These are phyloP conservation scores for Luffa acutangula DNA, from an alignment of 306 rosid genomes.

Conservation along the genomic window DNA sequence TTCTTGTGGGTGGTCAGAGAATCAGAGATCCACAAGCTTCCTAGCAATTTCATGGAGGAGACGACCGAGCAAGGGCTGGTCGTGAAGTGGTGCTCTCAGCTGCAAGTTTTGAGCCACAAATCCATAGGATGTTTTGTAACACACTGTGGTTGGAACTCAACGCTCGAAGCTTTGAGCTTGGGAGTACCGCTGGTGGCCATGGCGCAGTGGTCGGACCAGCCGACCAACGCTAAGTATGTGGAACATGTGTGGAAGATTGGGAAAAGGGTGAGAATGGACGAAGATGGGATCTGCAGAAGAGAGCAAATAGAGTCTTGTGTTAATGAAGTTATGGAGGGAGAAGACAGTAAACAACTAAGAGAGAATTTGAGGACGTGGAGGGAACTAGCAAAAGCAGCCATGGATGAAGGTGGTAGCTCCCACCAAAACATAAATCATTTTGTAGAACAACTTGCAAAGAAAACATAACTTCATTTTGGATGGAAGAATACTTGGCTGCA, in stretches of 20 bases:
- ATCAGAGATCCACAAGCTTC: not conserved
- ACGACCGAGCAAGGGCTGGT: not conserved
- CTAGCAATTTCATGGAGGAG: not conserved
- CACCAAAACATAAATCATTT: not conserved
- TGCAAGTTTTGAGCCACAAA: conserved; percentile 15
- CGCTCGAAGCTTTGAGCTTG: conserved; percentile 18
- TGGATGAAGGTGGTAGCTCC: not conserved
- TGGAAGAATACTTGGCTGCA: too few species aligned
- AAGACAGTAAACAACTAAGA: not conserved
- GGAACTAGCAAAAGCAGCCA: not conserved
- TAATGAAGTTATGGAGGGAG: conserved; percentile 14
- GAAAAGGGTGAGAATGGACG: conserved; percentile 13
- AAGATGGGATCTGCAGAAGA: not conserved
- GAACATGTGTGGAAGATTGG: conserved; percentile 21
- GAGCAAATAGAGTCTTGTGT: conserved; percentile 3
- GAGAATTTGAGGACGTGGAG: not conserved
- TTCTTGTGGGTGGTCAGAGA: conserved; percentile 5
- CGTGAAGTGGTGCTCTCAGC: conserved; percentile 17
- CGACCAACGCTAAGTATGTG: conserved; percentile 20
- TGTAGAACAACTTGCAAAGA: not conserved
- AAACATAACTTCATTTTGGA: not conserved
- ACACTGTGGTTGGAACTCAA: conserved; percentile 34
- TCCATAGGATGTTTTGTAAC: conserved; percentile 22
- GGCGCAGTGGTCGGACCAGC: conserved; percentile 22
- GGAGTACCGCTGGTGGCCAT: conserved; percentile 23